Conservation (phyloP, 2,329 filamentous ascomycete genomes). For the Aspergillus floridensis region DNA sequence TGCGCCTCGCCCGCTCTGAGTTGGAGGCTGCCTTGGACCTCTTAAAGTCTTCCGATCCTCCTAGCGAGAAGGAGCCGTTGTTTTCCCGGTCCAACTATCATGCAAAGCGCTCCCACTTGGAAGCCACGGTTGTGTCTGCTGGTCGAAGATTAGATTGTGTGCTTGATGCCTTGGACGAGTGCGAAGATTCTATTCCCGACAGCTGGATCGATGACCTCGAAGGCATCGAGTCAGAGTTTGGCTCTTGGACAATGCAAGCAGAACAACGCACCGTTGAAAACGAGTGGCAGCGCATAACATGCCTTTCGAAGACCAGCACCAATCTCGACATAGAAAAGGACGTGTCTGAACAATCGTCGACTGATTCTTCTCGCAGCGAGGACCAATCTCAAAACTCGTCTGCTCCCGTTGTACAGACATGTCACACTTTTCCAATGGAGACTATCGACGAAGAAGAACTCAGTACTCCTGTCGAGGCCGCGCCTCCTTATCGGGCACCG, state of each 20-base stretch:
- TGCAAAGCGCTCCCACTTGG: slow-evolving; percentile 55
- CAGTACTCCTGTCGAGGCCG: slow-evolving; percentile 6
- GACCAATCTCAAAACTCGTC: background rate
- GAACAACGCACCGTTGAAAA: slow-evolving; percentile 70
- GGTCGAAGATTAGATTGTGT: slow-evolving; percentile 77
- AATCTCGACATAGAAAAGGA: background rate
- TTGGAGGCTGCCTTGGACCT: slow-evolving; percentile 35
- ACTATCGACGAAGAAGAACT: slow-evolving; percentile 25
- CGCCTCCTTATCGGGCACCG: background rate
- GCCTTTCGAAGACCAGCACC: slow-evolving; percentile 7
- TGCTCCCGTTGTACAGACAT: slow-evolving; percentile 7
- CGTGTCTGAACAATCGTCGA: background rate
- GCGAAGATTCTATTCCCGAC: slow-evolving; percentile 79
- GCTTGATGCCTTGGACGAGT: slow-evolving; percentile 81
- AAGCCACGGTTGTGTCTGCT: slow-evolving; percentile 65
- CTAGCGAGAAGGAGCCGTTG: slow-evolving; percentile 26
- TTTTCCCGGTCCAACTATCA: slow-evolving; percentile 41
- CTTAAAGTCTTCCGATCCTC: slow-evolving; percentile 25
- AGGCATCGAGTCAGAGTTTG: slow-evolving; percentile 70
- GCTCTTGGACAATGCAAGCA: slow-evolving; percentile 75
- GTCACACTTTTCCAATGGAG: slow-evolving; percentile 19
- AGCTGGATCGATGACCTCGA: slow-evolving; percentile 87
- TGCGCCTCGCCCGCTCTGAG: slow-evolving; percentile 47
- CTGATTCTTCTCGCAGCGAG: background rate
- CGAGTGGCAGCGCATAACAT: slow-evolving; percentile 46